These are phyloP conservation scores for Mycena latifolia DNA, from an alignment of 768 basidiomycete genomes.

Conservation along the genomic window DNA sequence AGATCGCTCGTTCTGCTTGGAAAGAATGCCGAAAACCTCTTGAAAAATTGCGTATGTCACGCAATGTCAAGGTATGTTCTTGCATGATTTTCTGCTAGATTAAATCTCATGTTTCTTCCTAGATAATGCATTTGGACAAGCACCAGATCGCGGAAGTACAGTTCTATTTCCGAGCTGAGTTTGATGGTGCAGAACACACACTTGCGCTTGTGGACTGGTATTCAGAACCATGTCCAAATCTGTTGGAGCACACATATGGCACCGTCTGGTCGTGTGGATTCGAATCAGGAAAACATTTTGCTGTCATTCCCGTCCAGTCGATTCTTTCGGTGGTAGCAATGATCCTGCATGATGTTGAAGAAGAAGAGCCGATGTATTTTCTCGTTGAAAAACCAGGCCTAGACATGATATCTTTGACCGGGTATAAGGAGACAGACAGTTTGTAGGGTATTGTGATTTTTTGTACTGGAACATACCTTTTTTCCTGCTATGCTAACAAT, in stretches of 20 bases:
- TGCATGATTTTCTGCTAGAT: too few species aligned
- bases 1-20: constrained; percentile 36
- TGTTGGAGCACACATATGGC: constrained; percentile 1
- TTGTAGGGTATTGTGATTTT: too few species aligned
- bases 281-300: neutral
- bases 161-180: constrained; percentile 3
- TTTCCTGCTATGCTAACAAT: too few species aligned
- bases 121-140: neutral
- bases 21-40: constrained; percentile 31
- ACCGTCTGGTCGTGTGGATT: constrained; percentile 15
- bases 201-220: constrained; percentile 4
- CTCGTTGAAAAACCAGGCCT: too few species aligned
- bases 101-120: too few species aligned
- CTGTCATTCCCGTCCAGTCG: constrained; percentile 2
- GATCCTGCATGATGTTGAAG: neutral
- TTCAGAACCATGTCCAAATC: constrained; percentile 9
- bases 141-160: neutral
- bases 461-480: too few species aligned
- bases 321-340: constrained; percentile 27
- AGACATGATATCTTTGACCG: too few species aligned
- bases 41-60: constrained; percentile 18
- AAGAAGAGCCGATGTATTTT: too few species aligned
- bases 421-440: too few species aligned
- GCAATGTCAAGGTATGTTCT: constrained; percentile 1
- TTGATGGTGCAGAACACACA: neutral